A percentile compares a stretch with the other conserved stretches of the same genome.
phyloP scores from a whole-genome alignment of 768 basidiomycete genomes.

The Pleurotus ostreatus region DNA sequence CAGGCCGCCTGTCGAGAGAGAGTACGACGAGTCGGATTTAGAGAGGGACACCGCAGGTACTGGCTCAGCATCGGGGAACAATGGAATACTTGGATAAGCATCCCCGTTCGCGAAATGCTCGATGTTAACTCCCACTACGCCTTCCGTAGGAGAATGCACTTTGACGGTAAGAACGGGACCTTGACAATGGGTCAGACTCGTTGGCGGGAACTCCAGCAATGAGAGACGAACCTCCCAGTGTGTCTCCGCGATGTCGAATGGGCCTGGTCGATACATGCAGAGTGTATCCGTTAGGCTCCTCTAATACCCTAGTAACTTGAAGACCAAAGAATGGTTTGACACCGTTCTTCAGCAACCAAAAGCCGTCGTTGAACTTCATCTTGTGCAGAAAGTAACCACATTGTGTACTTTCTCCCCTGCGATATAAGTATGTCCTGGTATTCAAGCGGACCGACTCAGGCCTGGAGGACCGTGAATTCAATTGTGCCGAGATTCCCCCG shows the following conservation, averaged over 20 bases:
- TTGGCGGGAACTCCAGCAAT: neutral
- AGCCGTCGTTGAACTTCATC: conserved; percentile 76
- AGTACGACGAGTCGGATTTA: conserved; percentile 23
- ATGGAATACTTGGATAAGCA: conserved; percentile 44
- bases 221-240: conserved; percentile 43
- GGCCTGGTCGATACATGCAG: conserved; percentile 59
- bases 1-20: conserved; percentile 44
- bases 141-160: conserved; percentile 52
- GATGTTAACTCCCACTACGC: conserved; percentile 53
- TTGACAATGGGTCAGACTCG: conserved; percentile 16
- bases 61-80: conserved; percentile 59
- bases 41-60: conserved; percentile 38
- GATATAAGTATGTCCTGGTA: neutral
- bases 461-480: neutral
- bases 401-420: neutral
- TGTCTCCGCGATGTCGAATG: conserved; percentile 61
- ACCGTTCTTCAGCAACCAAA: conserved; percentile 63
- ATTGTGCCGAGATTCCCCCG: neutral
- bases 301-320: conserved; percentile 49
- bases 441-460: neutral
- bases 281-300: conserved; percentile 44
- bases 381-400: neutral
- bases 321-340: conserved; percentile 59
- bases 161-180: conserved; percentile 49
- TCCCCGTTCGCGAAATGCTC: conserved; percentile 45